A percentile compares a stretch with the other conserved stretches of the same genome.
Evolutionary conservation across 1,284 basidiomycete species (phyloP).

Genomic region (Papiliotrema laurentii): DNA sequence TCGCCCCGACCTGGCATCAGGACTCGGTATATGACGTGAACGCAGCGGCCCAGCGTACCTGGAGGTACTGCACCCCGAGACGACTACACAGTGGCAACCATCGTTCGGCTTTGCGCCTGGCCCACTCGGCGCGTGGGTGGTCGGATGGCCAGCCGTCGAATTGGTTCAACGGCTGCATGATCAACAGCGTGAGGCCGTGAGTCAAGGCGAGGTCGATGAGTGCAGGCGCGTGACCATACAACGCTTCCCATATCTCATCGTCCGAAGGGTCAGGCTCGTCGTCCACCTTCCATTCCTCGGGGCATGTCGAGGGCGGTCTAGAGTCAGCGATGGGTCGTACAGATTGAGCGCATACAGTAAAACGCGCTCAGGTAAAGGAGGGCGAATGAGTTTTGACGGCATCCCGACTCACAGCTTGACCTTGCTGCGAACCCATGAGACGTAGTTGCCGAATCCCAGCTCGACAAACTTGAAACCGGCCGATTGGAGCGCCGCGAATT

Average conservation of each 20-base stretch:
- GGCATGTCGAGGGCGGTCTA: conserved; percentile 10
- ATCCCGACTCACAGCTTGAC: too few species aligned
- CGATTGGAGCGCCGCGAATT: background rate
- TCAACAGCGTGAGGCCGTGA: conserved; percentile 6
- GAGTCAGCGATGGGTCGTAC: conserved; percentile 8
- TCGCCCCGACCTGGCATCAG: conserved; percentile 13
- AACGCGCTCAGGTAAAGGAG: conserved; percentile 3
- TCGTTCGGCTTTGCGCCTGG: conserved; percentile 8
- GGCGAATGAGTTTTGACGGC: conserved; percentile 1
- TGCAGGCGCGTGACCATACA: conserved; percentile 7
- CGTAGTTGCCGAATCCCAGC: background rate
- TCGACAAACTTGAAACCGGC: background rate
- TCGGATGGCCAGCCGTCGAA: conserved; percentile 13
- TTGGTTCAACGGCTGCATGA: conserved; percentile 16
- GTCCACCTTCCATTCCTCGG: conserved; percentile 8
- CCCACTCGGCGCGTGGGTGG: conserved; percentile 6
- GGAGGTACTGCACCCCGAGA: background rate
- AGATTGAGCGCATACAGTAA: too few species aligned
- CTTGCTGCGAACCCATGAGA: background rate
- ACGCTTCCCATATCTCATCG: conserved; percentile 7
- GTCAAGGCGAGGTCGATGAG: conserved; percentile 1
- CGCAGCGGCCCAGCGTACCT: background rate
- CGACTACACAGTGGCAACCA: conserved; percentile 5
- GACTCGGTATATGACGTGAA: background rate
- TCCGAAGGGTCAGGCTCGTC: conserved; percentile 17